These are phyloP conservation scores for Calonectria pseudoturangicola DNA, from an alignment of 2,329 filamentous ascomycete species.

Conservation along the genomic window DNA sequence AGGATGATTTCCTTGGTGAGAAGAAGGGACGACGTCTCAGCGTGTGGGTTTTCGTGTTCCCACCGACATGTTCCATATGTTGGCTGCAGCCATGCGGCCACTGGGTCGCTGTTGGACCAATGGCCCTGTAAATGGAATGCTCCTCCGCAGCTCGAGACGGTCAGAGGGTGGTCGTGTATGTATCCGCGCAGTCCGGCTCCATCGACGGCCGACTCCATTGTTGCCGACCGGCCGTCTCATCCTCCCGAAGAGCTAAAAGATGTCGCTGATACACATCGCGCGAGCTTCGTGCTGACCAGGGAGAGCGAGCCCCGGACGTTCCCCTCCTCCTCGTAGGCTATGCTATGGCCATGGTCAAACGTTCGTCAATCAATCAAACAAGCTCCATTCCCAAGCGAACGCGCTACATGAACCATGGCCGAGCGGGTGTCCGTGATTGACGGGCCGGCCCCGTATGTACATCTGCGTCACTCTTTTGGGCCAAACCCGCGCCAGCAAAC, in stretches of 20 bases:
- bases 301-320: conserved; percentile 15
- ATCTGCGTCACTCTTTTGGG: conserved; percentile 6
- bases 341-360: conserved; percentile 22
- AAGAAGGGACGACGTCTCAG: neutral
- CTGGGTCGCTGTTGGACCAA: neutral
- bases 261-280: conserved; percentile 1
- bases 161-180: neutral
- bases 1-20: conserved; percentile 20
- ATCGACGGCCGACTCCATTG: conserved; percentile 18
- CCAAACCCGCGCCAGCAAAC: neutral
- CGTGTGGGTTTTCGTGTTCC: conserved; percentile 10
- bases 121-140: neutral
- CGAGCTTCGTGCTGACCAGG: conserved; percentile 11
- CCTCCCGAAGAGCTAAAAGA: conserved; percentile 23
- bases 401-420: conserved; percentile 28
- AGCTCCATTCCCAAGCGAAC: conserved; percentile 28
- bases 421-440: conserved; percentile 26
- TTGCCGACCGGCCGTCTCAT: conserved; percentile 14
- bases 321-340: neutral
- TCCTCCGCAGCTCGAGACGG: neutral
- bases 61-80: conserved; percentile 8
- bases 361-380: conserved; percentile 31
- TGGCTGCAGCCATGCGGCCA: neutral
- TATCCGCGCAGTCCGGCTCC: conserved; percentile 3
- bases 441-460: conserved; percentile 26